Base-by-base conservation (phyloP, 768 basidiomycete species). In the Trichaptum fuscoviolaceum region DNA sequence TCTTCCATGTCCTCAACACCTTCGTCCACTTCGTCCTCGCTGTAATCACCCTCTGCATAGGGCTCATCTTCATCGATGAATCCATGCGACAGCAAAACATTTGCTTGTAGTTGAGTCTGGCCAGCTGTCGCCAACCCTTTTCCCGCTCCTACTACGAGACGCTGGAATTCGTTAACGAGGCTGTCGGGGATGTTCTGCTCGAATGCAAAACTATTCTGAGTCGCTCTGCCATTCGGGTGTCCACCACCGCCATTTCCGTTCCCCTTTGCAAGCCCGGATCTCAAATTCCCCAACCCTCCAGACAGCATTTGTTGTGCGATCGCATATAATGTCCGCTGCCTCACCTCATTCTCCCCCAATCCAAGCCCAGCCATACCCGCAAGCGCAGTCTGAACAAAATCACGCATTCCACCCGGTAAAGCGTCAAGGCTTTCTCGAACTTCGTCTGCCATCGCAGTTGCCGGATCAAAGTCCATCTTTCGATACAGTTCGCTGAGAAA, bases 261-360 rank as follows among this genome's bases (percentile, higher is more conserved):
- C 42, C 42, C 42, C 2, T 30, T 30, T 30, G 30, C 30, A 12
- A 52, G 42, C 42, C 42, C 42, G 15, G 42, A 52, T 12, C 42
- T 52, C 42, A 52, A 52, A 52, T 12, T 52, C 3, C 52, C 69
- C 60, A 62, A 65, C 26, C 36, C 26, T 18, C 77, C 80, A 35
- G 81, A 79, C 71, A 79, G 82, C 80, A 88, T 87, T 75, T 86
- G 86, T 70, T 88, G 88, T 36, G 88, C 88, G 68, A 88, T 84
- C 64, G 85, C 81, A 71, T 87, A 87, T 86, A 89, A 87, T 8
- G 85, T 84, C 76, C 84, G 80, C 66, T 85, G 83, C 80, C 87
- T 81, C 65, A 73, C 71, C 60, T 76, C 74, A 69, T 72, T 71
- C 69, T 73, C 69, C 73, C 78, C 76, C 42, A 15, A 3, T 12